Base-by-base conservation (phyloP, 2,329 filamentous ascomycete genomes). In the Furcasterigmium furcatum region DNA sequence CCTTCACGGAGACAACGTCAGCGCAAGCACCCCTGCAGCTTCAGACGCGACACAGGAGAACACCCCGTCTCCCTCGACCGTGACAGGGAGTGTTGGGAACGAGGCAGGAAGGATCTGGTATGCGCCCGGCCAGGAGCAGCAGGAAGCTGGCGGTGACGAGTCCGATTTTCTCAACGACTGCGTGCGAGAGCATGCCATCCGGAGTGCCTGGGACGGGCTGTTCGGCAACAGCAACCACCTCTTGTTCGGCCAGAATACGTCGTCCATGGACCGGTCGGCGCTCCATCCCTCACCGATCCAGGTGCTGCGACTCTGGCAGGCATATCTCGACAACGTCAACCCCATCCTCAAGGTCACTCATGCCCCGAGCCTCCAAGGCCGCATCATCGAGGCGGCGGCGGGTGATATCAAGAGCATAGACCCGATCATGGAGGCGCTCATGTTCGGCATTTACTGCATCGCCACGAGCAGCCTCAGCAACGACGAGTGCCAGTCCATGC, bases 161-260 rank as follows among this genome's bases (percentile, higher is more conserved):
- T 18, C n/a, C 34, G 34, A 36, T 16, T 16, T 36, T 10, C 34
- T 36, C 5, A 16, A 36, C 18, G 16, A 18, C 34, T 19, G 9
- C n/a, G 16, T 36, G 9, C 34, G 34, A 4, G 12, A 19, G 16
- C 34, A 66, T 19, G 61, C 57, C 36, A 59, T 80, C 39, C 71
- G 62, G 44, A 70, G 63, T 13, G 66, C 65, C 0, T 80, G 72
- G 72, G 68, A 74, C 44, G 59, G 71, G 32, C 49, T 68, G 4
- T 65, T 58, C 43, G 58, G 62, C 43, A 61, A 63, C 38, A 67
- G 71, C 30, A 69, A 79, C 43, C 62, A 74, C 32, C 67, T 83
- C 21, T 58, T 85, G 0, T 77, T 85, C 53, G 76, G 77, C 24
- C n/a, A n/a, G n/a, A 64, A 70, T 2, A 64, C 57, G 4, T 61